Conservation (phyloP, 129 eudicot species). For the Saussurea involucrata region DNA sequence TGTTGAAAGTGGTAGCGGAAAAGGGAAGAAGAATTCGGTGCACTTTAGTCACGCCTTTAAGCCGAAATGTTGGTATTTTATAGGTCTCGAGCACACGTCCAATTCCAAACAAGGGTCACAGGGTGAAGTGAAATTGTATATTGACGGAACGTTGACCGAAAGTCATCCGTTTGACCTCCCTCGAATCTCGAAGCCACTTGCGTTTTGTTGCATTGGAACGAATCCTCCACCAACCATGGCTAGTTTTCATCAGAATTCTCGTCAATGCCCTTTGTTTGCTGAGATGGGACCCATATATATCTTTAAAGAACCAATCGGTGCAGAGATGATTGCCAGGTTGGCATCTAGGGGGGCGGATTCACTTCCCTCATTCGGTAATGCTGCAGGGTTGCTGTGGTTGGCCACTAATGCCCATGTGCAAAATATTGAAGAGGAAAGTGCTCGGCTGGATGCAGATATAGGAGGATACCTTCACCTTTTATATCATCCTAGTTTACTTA, state of each 20-base stretch:
- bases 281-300: slow-evolving; percentile 95
- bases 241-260: slow-evolving; percentile 66
- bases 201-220: slow-evolving; percentile 85
- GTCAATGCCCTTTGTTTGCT: slow-evolving; percentile 87
- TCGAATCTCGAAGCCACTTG: slow-evolving; percentile 73
- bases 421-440: slow-evolving; percentile 68
- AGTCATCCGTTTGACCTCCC: slow-evolving; percentile 71
- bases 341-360: slow-evolving; percentile 91
- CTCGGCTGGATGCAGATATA: slow-evolving; percentile 74
- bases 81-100: slow-evolving; percentile 74
- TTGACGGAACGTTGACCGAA: slow-evolving; percentile 77
- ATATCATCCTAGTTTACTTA: slow-evolving; percentile 86
- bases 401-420: slow-evolving; percentile 66
- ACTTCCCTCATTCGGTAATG: slow-evolving; percentile 84
- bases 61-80: slow-evolving; percentile 87
- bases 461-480: slow-evolving; percentile 78
- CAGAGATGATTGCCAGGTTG: slow-evolving; percentile 73
- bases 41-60: slow-evolving; percentile 86
- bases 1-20: slow-evolving; percentile 78
- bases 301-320: slow-evolving; percentile 81
- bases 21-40: slow-evolving; percentile 67
- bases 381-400: slow-evolving; percentile 80
- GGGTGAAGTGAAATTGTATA: slow-evolving; percentile 70
- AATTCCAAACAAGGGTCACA: slow-evolving; percentile 50
- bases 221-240: slow-evolving; percentile 83